A percentile compares a stretch with the other conserved stretches of the same genome.
Evolutionary conservation across 108 stramenopile species (phyloP).

Genomic region (Epipyxis sp.): DNA sequence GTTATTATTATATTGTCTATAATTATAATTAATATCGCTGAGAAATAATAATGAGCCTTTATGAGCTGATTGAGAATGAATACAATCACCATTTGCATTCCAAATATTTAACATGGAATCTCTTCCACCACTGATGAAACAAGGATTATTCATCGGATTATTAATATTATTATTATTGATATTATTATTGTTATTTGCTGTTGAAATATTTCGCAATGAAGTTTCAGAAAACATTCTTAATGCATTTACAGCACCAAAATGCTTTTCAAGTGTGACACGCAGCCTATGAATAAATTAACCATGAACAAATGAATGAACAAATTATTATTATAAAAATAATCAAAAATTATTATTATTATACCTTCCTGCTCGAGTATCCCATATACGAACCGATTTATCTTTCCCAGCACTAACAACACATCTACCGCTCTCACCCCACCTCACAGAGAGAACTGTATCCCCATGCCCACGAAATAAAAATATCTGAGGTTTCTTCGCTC

Average conservation of each 20-base stretch:
- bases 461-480: constrained; percentile 11
- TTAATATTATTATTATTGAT: neutral
- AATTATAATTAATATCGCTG: too few species aligned
- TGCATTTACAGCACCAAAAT: neutral
- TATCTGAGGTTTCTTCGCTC: neutral
- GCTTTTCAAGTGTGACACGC: neutral
- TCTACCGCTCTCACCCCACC: neutral
- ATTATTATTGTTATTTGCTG: neutral
- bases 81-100: neutral
- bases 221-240: neutral
- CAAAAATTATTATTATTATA: too few species aligned
- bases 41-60: too few species aligned
- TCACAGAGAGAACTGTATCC: constrained; percentile 6
- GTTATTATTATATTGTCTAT: too few species aligned
- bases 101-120: constrained; percentile 10
- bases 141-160: neutral
- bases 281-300: neutral
- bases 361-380: constrained; percentile 4
- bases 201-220: neutral
- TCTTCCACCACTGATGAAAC: neutral
- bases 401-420: neutral
- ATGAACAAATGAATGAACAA: neutral
- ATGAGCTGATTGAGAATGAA: neutral
- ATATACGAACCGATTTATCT: neutral
- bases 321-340: neutral